These are phyloP conservation scores for Paramecium caudatum DNA, from an alignment of 73 alveolate species.

Conservation along the genomic window DNA sequence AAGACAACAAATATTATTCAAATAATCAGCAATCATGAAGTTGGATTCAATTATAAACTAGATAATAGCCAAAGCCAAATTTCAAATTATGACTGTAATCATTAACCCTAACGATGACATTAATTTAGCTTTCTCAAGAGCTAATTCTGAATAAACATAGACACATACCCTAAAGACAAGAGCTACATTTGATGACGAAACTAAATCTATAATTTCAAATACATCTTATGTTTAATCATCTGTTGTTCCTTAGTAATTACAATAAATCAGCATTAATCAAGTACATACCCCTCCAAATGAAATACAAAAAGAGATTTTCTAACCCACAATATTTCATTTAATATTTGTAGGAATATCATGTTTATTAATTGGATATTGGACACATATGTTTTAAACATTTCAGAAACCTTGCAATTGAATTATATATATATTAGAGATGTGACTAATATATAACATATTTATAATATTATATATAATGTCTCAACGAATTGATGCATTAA, in stretches of 20 bases:
- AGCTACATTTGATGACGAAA: background rate
- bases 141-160: background rate
- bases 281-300: background rate
- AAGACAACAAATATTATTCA: background rate
- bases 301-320: background rate
- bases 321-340: constrained; percentile 6
- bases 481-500: constrained; percentile 9
- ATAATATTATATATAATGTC: background rate
- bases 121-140: background rate
- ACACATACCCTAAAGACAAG: background rate
- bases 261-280: background rate
- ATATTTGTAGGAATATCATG: background rate
- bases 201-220: background rate
- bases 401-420: too few relatives aligned
- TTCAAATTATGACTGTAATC: constrained; percentile 6
- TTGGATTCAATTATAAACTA: background rate
- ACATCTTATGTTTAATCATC: background rate
- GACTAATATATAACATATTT: too few relatives aligned
- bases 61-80: background rate
- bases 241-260: background rate
- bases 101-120: background rate
- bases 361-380: background rate
- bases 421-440: too few relatives aligned
- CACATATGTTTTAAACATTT: constrained; percentile 26
- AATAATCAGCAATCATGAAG: constrained; percentile 1